Conservation (phyloP, 2,329 filamentous ascomycete species). For the Knoxdaviesia proteae region DNA sequence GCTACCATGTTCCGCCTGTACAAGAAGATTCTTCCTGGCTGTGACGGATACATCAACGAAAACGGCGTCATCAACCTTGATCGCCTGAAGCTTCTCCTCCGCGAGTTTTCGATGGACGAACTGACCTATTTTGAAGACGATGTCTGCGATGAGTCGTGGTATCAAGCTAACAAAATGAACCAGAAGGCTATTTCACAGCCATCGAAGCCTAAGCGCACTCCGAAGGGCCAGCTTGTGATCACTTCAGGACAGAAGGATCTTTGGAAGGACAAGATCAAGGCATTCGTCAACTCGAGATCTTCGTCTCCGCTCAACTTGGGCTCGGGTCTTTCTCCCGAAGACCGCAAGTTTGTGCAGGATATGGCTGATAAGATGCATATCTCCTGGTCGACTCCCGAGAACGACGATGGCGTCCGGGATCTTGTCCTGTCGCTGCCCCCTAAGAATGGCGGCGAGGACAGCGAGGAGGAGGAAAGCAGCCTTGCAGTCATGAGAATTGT, state of each 20-base stretch:
- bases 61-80: conserved; percentile 77
- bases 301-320: conserved; percentile 52
- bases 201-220: conserved; percentile 21
- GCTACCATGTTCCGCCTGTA: conserved; percentile 96
- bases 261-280: conserved; percentile 61
- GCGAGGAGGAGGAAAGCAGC: conserved; percentile 59
- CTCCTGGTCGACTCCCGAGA: conserved; percentile 35
- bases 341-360: conserved; percentile 85
- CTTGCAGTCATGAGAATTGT: conserved; percentile 70
- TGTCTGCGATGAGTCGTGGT: conserved; percentile 74
- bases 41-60: conserved; percentile 92
- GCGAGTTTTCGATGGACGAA: conserved; percentile 75
- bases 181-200: too few species aligned
- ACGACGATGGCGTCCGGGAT: conserved; percentile 32
- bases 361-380: conserved; percentile 44
- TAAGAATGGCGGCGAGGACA: conserved; percentile 30
- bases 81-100: conserved; percentile 55
- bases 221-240: conserved; percentile 46
- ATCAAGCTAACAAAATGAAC: conserved; percentile 57
- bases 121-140: conserved; percentile 85
- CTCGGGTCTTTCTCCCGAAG: conserved; percentile 50
- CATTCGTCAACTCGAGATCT: conserved; percentile 54
- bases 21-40: conserved; percentile 69
- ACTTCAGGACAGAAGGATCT: conserved; percentile 63
- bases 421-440: conserved; percentile 28